Percentiles rank a stretch among this genome's conserved stretches.
These are phyloP conservation scores for Plicaturopsis crispa DNA, from an alignment of 768 basidiomycete genomes.

Conservation along the genomic window DNA sequence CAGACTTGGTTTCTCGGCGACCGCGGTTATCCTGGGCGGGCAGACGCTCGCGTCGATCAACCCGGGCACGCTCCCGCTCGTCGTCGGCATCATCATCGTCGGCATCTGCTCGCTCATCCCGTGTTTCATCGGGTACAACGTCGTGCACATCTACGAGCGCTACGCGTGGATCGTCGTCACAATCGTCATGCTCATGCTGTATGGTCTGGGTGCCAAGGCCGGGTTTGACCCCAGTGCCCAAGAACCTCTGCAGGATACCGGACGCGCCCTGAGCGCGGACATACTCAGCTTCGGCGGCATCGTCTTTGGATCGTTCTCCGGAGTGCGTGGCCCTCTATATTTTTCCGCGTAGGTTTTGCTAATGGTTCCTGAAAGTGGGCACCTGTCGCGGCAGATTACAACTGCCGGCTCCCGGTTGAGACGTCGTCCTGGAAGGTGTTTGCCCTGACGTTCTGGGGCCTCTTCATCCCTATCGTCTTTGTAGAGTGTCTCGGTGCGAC, in stretches of 20 bases:
- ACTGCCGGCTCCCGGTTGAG: constrained; percentile 37
- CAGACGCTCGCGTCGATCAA: constrained; percentile 42
- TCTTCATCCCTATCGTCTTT: constrained; percentile 40
- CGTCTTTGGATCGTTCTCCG: constrained; percentile 38
- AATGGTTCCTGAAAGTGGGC: constrained; percentile 26
- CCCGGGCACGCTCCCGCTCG: constrained; percentile 33
- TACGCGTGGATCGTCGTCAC: constrained; percentile 46
- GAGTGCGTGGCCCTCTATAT: constrained; percentile 19
- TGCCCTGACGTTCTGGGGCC: constrained; percentile 39
- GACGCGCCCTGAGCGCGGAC: constrained; percentile 35
- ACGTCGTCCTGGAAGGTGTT: constrained; percentile 37
- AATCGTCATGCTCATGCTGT: constrained; percentile 43
- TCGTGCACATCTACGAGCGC: constrained; percentile 42
- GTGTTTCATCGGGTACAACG: constrained; percentile 38
- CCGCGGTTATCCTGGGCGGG: constrained; percentile 45
- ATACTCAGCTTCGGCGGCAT: constrained; percentile 46
- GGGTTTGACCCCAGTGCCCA: constrained; percentile 39
- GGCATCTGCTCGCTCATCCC: constrained; percentile 32
- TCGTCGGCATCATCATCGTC: constrained; percentile 41
- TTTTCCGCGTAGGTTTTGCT: background rate
- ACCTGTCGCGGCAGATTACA: constrained; percentile 48
- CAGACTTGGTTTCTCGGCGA: constrained; percentile 41
- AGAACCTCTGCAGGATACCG: constrained; percentile 32
- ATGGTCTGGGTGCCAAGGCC: constrained; percentile 38
- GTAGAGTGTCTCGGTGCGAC: constrained; percentile 26